A percentile compares a stretch with the other conserved stretches of the same genome.
These are phyloP conservation scores for Rhizoclosmatium sp. DNA, from an alignment of 192 early-diverging fungal genomes.

Conservation along the genomic window DNA sequence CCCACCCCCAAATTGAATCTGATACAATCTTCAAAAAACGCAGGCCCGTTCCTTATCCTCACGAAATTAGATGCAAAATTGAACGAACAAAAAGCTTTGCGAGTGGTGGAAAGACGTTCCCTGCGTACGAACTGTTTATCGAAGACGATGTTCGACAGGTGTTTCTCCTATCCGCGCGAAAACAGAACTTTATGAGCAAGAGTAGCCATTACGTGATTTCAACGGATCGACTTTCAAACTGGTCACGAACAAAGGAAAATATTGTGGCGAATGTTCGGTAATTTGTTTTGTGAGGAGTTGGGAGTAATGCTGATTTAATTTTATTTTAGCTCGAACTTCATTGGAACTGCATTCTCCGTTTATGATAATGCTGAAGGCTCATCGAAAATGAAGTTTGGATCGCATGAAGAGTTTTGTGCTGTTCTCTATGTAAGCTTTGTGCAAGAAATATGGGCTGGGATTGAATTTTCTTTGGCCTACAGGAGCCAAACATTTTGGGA, in stretches of 20 bases:
- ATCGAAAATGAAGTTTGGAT: conserved; percentile 26
- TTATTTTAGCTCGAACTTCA: conserved; percentile 76
- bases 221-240: conserved; percentile 21
- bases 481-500: conserved; percentile 89
- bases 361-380: conserved; percentile 63
- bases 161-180: conserved; percentile 73
- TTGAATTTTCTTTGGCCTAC: not conserved
- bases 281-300: not conserved
- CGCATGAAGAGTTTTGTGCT: conserved; percentile 74
- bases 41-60: conserved; percentile 75
- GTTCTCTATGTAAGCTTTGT: conserved; percentile 74
- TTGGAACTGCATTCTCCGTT: conserved; percentile 84
- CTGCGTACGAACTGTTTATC: conserved; percentile 74
- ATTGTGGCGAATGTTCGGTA: conserved; percentile 58
- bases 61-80: conserved; percentile 74
- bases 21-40: not conserved
- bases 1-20: too few species aligned
- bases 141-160: conserved; percentile 57
- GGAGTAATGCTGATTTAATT: conserved; percentile 26
- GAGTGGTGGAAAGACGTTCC: conserved; percentile 64
- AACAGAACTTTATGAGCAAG: conserved; percentile 69
- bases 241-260: conserved; percentile 29
- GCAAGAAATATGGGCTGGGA: not conserved
- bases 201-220: conserved; percentile 71
- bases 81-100: conserved; percentile 65